Conservation (phyloP, 1,139 yeast genomes). For the Barnettozyma hawaiiensis region DNA sequence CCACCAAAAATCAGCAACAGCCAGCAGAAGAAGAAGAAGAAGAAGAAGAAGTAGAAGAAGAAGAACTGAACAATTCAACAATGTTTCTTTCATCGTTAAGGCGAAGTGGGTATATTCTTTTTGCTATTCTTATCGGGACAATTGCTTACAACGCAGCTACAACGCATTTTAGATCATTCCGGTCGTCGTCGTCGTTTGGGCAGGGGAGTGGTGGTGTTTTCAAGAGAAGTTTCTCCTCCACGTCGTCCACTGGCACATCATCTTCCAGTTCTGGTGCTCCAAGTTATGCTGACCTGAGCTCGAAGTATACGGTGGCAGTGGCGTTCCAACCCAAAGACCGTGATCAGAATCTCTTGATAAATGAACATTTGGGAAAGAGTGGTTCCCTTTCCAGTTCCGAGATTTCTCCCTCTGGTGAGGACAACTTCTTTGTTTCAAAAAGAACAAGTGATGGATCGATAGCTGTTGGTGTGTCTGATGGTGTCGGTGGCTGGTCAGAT, state of each 20-base stretch:
- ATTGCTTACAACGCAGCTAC: conserved; percentile 21
- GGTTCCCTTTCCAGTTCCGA: conserved; percentile 8
- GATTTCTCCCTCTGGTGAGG: conserved; percentile 79
- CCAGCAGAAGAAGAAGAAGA: no score
- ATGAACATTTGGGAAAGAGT: conserved; percentile 30
- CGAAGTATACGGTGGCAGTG: conserved; percentile 52
- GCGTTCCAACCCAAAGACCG: conserved; percentile 73
- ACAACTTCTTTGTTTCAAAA: conserved; percentile 60
- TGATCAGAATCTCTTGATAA: conserved; percentile 35
- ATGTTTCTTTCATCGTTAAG: conserved; percentile 19
- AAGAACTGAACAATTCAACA: not conserved
- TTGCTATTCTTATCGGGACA: conserved; percentile 13
- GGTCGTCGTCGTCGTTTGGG: not conserved
- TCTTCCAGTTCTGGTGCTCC: conserved; percentile 8
- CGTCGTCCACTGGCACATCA: conserved; percentile 2
- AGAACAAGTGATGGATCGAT: conserved; percentile 34
- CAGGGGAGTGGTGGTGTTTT: conserved; percentile 1
- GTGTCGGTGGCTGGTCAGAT: conserved; percentile 97
- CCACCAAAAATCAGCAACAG: no score
- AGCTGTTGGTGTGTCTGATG: conserved; percentile 90
- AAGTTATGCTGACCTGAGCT: conserved; percentile 14
- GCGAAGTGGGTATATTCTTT: conserved; percentile 22
- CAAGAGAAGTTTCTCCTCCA: conserved; percentile 4
- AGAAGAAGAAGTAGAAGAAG: no score
- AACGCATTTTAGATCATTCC: conserved; percentile 10